Evolutionary conservation across 2,329 filamentous ascomycete species (phyloP).

Genomic region (Magnaporthiopsis rhizophila): DNA sequence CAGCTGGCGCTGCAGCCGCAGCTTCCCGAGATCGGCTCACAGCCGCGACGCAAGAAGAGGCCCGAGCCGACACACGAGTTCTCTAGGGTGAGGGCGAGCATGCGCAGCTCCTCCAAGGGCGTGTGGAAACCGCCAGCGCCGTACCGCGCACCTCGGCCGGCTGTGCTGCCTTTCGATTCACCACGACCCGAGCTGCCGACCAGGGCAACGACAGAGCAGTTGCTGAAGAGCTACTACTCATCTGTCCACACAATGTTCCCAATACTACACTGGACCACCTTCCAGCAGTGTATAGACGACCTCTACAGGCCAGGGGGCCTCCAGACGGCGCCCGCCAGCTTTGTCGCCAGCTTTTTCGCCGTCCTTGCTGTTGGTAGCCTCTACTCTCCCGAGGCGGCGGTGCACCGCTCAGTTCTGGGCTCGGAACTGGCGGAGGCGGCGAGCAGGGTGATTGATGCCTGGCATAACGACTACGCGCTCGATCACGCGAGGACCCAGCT

Average conservation of each 20-base stretch:
- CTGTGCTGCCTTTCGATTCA: constrained; percentile 24
- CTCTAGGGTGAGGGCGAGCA: constrained; percentile 61
- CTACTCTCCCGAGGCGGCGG: constrained; percentile 52
- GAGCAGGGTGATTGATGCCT: constrained; percentile 65
- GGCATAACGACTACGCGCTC: constrained; percentile 69
- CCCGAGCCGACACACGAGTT: constrained; percentile 60
- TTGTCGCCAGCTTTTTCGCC: constrained; percentile 73
- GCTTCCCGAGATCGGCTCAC: constrained; percentile 57
- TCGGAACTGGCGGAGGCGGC: constrained; percentile 64
- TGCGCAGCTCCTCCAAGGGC: constrained; percentile 66
- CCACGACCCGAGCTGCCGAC: constrained; percentile 61
- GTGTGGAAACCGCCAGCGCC: constrained; percentile 71
- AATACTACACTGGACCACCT: constrained; percentile 80
- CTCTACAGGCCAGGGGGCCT: constrained; percentile 62
- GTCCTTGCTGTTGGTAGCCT: constrained; percentile 77
- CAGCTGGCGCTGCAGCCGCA: constrained; percentile 42
- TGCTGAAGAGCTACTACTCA: constrained; percentile 68
- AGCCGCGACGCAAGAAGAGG: constrained; percentile 55
- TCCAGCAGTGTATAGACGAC: constrained; percentile 66
- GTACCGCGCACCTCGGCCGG: constrained; percentile 48
- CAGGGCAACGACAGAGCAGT: constrained; percentile 58
- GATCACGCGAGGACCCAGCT: constrained; percentile 68
- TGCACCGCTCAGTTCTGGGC: constrained; percentile 43
- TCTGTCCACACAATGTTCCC: constrained; percentile 76
- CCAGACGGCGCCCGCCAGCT: constrained; percentile 55